Evolutionary conservation across 768 basidiomycete species (phyloP), one percentile per base, ranked within the genome.

Genomic region (Tulasnella sp.): DNA sequence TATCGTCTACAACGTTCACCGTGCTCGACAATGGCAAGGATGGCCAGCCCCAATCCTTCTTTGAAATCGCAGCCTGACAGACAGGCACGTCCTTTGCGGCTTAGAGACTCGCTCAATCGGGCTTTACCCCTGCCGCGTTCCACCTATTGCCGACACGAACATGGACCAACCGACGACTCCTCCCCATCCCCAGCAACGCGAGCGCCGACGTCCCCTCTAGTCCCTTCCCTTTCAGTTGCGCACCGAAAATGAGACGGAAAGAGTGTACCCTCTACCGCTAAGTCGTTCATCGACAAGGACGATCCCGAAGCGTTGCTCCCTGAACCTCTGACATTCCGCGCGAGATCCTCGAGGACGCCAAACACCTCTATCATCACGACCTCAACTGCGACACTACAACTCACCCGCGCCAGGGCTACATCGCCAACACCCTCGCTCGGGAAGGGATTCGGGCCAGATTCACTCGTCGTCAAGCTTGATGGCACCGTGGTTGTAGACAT

Each of bases 401-500:
- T 37, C 3, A 44, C 60, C 41, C 77, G 77, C 22, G 78, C 74
- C 2, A 83, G 83, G 22, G 80, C 72, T 24, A 31, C 80, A 18
- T 83, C 80, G 22, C 74, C 73, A 12, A 77, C 76, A 7, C 72
- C 80, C 37, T 37, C 37, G 2, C 22, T 82, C n/a, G 72, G 77
- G 81, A 96, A 96, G 85, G 89, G 37, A 37, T 37, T 96, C 6
- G 2, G 37, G 37, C 37, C 37, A 37, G 37, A 37, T 37, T 37
- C 37, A 37, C 37, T 37, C 37, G 37, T 37, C 12, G 85, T 94
- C n/a, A 76, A 42, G 41, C 88, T 91, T 22, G 88, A 89, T 0
- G 88, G 37, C 37, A 87, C 11, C 91, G 87, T 96, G 28, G 88
- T 97, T 22, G 88, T 97, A 7, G 96, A 97, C 85, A n/a, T 37